phyloP scores from a whole-genome alignment of 108 stramenopile species.

The Cyclostephanos invisitatus region DNA sequence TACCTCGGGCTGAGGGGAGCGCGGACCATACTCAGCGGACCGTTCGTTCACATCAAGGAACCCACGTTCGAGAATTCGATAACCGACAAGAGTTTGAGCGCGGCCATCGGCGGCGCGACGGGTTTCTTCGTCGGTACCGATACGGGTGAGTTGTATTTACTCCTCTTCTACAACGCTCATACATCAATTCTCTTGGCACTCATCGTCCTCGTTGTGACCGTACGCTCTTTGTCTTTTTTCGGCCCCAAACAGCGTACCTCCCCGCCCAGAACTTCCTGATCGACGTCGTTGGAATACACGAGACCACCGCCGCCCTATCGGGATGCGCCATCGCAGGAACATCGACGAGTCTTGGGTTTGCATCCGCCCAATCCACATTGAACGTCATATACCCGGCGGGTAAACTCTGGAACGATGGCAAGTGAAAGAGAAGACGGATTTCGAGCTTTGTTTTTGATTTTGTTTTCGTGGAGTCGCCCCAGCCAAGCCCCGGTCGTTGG shows the following conservation, averaged over 20 bases:
- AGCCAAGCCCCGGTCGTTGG: too few species aligned
- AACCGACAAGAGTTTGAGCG: constrained; percentile 62
- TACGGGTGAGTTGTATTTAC: constrained; percentile 16
- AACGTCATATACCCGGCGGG: constrained; percentile 68
- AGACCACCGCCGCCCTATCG: constrained; percentile 54
- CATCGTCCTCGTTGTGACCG: too few species aligned
- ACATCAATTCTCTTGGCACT: too few species aligned
- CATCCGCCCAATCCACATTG: constrained; percentile 59
- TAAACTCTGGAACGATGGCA: constrained; percentile 79
- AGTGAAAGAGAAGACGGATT: background rate
- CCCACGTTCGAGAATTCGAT: constrained; percentile 72
- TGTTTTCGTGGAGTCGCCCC: too few species aligned
- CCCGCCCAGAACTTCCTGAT: constrained; percentile 84
- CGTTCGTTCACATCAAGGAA: constrained; percentile 55
- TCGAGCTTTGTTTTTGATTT: background rate
- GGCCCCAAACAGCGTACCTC: constrained; percentile 65
- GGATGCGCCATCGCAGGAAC: constrained; percentile 82
- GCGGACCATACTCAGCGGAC: constrained; percentile 59
- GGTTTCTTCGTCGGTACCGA: constrained; percentile 87
- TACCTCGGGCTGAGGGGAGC: constrained; percentile 68
- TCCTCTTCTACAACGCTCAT: too few species aligned
- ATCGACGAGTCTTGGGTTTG: constrained; percentile 72
- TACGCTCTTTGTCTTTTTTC: too few species aligned
- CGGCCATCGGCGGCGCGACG: constrained; percentile 82
- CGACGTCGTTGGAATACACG: constrained; percentile 71